phyloP scores from a whole-genome alignment of 768 basidiomycete genomes.

The Gymnopilus dilepis region DNA sequence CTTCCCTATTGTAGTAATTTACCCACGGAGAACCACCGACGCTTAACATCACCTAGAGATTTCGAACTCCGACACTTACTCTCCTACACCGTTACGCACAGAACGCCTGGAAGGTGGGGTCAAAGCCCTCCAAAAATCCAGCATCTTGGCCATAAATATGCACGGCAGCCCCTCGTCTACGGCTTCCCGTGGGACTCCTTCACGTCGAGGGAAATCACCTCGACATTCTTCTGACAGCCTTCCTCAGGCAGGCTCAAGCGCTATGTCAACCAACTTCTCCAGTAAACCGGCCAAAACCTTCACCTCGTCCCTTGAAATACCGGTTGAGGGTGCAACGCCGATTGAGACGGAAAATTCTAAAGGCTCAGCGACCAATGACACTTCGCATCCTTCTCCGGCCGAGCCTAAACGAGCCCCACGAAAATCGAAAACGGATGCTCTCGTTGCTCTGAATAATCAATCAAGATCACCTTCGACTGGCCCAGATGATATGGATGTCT shows the following conservation, averaged over 20 bases:
- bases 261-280: slow-evolving; percentile 52
- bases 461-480: slow-evolving; percentile 59
- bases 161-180: slow-evolving; percentile 50
- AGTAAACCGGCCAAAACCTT: slow-evolving; percentile 57
- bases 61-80: slow-evolving; percentile 53
- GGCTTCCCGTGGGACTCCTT: slow-evolving; percentile 61
- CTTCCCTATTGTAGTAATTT: slow-evolving; percentile 41
- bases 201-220: slow-evolving; percentile 68
- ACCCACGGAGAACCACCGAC: slow-evolving; percentile 51
- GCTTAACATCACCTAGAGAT: slow-evolving; percentile 47
- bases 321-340: slow-evolving; percentile 74
- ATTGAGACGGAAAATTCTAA: slow-evolving; percentile 55
- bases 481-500: slow-evolving; percentile 56
- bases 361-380: slow-evolving; percentile 38
- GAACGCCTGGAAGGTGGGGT: slow-evolving; percentile 45
- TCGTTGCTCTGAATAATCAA: slow-evolving; percentile 77
- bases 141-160: slow-evolving; percentile 40
- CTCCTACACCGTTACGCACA: slow-evolving; percentile 46
- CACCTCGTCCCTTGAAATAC: slow-evolving; percentile 76
- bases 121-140: slow-evolving; percentile 40
- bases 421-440: slow-evolving; percentile 89
- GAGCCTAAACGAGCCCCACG: slow-evolving; percentile 77
- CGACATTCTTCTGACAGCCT: slow-evolving; percentile 54
- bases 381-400: slow-evolving; percentile 42
- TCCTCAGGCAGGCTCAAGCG: slow-evolving; percentile 51